Conservation (phyloP, 2,329 filamentous ascomycete genomes). For the Colletotrichum sublineola region DNA sequence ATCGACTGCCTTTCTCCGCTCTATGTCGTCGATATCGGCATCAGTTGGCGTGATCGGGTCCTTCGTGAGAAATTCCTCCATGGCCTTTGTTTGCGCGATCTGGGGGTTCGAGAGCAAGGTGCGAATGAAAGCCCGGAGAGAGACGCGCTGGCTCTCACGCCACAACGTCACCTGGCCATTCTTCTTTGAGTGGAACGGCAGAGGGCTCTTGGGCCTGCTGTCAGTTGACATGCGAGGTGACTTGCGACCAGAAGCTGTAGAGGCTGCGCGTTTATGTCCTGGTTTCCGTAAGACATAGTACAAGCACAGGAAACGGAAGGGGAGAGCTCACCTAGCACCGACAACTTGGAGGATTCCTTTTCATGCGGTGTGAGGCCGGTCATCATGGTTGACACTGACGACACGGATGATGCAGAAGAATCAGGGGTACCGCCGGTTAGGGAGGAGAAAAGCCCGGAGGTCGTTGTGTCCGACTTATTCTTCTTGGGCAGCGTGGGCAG, state of each 20-base stretch:
- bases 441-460: constrained; percentile 67
- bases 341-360: constrained; percentile 54
- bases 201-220: constrained; percentile 49
- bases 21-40: constrained; percentile 86
- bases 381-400: constrained; percentile 80
- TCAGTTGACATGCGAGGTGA: constrained; percentile 64
- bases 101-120: constrained; percentile 87
- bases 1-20: constrained; percentile 84
- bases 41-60: constrained; percentile 81
- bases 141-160: constrained; percentile 91
- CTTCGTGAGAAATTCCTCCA: constrained; percentile 84
- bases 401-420: constrained; percentile 84
- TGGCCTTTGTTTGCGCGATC: constrained; percentile 84
- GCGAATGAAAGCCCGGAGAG: constrained; percentile 89
- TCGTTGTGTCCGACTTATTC: constrained; percentile 84
- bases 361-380: constrained; percentile 53
- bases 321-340: constrained; percentile 56
- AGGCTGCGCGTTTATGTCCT: constrained; percentile 49
- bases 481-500: constrained; percentile 90
- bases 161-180: constrained; percentile 66
- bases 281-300: constrained; percentile 44
- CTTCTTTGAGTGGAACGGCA: constrained; percentile 48
- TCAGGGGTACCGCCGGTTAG: constrained; percentile 72
- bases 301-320: neutral
- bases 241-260: constrained; percentile 52